These are phyloP conservation scores for Ricinus communis DNA, from an alignment of 345 rosid species.

Conservation along the genomic window DNA sequence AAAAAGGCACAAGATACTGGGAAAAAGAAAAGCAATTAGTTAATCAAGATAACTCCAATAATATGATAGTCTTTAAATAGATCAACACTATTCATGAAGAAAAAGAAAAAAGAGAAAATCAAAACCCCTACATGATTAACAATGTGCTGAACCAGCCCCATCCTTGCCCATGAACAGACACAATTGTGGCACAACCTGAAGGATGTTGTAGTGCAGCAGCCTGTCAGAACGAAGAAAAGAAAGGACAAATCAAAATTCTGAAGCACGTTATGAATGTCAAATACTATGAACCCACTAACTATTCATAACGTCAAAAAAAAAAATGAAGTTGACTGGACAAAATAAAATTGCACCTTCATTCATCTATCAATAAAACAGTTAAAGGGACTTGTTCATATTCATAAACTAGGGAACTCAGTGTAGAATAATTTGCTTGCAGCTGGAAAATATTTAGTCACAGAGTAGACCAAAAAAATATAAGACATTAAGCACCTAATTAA, in stretches of 20 bases:
- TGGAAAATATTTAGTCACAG: neutral
- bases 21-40: constrained; percentile 20
- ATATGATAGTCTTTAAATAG: neutral
- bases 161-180: constrained; percentile 55
- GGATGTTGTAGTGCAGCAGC: constrained; percentile 76
- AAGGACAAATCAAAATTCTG: constrained; percentile 14
- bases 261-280: constrained; percentile 12
- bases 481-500: constrained; percentile 2
- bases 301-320: neutral
- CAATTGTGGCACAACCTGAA: constrained; percentile 72
- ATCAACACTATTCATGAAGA: constrained; percentile 2
- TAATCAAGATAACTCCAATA: constrained; percentile 21
- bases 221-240: constrained; percentile 31
- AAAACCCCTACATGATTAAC: constrained; percentile 49
- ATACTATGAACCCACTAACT: neutral
- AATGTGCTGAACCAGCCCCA: constrained; percentile 84
- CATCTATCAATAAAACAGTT: neutral
- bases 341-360: neutral
- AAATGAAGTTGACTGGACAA: neutral
- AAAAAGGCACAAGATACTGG: constrained; percentile 67
- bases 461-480: neutral
- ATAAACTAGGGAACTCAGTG: neutral
- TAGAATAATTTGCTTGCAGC: neutral
- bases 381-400: neutral
- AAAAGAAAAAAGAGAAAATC: constrained; percentile 4